Conservation (phyloP, 1,139 yeast species). For the Lodderomyces pseudojiufengensis region DNA sequence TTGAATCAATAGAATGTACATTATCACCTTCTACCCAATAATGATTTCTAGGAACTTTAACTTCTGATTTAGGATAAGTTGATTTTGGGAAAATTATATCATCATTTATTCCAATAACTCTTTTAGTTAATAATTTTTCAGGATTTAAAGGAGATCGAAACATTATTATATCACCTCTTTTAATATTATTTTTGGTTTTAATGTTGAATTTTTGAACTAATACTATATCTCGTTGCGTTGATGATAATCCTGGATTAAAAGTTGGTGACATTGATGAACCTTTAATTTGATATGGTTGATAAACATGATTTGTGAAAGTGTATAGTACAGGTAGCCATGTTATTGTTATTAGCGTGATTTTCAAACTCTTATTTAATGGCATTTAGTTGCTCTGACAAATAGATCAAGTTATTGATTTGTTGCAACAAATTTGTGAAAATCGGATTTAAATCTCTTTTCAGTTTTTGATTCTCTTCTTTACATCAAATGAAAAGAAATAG, state of each 20-base stretch:
- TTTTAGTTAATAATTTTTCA: constrained; percentile 64
- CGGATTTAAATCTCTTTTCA: background rate
- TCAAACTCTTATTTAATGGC: constrained; percentile 14
- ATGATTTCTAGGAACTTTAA: constrained; percentile 72
- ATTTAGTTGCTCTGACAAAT: no score
- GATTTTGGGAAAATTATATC: constrained; percentile 59
- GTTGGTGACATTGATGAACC: constrained; percentile 92
- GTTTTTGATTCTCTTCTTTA: background rate
- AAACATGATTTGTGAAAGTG: constrained; percentile 66
- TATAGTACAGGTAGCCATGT: constrained; percentile 80
- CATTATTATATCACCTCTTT: constrained; percentile 70
- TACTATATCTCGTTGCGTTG: constrained; percentile 62
- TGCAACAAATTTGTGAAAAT: background rate
- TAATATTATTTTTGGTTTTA: constrained; percentile 35
- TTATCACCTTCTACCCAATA: constrained; percentile 96
- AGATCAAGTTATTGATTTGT: background rate
- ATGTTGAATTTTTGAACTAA: constrained; percentile 64
- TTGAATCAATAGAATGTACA: constrained; percentile 79
- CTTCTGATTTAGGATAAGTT: constrained; percentile 57
- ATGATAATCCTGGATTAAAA: constrained; percentile 60
- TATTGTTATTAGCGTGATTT: constrained; percentile 28
- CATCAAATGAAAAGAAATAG: background rate
- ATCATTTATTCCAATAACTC: constrained; percentile 73
- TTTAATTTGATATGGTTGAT: constrained; percentile 70
- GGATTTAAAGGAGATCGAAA: constrained; percentile 80